Base-by-base conservation (phyloP, 177 flowering plant species). In the Vitis hybrid region DNA sequence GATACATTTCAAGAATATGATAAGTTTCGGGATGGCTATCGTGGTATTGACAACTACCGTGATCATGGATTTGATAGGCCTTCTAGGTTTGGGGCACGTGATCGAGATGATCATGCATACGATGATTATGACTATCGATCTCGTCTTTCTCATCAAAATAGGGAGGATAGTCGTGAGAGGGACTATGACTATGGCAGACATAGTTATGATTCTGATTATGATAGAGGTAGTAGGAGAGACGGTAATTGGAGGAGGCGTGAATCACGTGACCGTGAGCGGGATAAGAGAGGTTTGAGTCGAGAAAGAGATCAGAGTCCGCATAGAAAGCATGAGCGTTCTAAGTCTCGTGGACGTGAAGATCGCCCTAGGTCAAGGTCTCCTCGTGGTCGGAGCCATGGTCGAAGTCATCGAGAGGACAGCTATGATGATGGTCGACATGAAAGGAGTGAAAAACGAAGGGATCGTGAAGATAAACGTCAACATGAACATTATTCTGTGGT, bases 151-250 rank as follows among this genome's bases (percentile, higher is more conserved):
- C 89, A 81, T 70, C 88, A 78, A 63, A 83, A 70, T 68, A 83
- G 98, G 77, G 98, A 84, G 74, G 83, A 77, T 59, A 95, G 99
- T 67, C 92, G 84, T 72, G 99, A 95, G 57, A 91, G 88, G 75
- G 98, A 93, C 75, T 85, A 85, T 83, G 94, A 86, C 51, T 77
- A 82, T 76, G 84, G 88, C 10, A 82, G 95, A 64, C 82, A 77
- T 62, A 85, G 94, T 77, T 88, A 90, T 84, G 99, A 93, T 82
- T 90, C 97, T 72, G 98, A 95, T 72, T 81, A 90, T 83, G 98
- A 95, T 1, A 81, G 92, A 78, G 85, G 90, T 18, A 78, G 82
- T 62, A 82, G 88, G 73, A 90, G 93, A 81, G 94, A 93, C 52
- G 72, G 84, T 68, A 83, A 70, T 73, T 88, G 94, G 94, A 90